Conservation (phyloP, 805 yeast genomes). For the Lipomyces yamanashiensis region DNA sequence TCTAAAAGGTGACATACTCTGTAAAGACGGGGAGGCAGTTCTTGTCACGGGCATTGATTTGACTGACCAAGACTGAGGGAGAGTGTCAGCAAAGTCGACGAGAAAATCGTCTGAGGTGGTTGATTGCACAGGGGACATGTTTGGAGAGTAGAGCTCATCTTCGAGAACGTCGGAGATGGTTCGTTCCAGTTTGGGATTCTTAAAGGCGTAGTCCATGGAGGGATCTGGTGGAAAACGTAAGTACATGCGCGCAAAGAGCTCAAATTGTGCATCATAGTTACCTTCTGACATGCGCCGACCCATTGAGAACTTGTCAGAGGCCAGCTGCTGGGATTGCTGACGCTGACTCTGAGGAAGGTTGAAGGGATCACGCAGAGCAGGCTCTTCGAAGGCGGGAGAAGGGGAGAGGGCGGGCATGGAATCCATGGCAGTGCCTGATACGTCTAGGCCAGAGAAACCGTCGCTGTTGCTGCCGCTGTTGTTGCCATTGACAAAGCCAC, state of each 20-base stretch:
- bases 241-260: conserved; percentile 11
- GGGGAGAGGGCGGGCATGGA: conserved; percentile 21
- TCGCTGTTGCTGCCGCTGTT: background rate
- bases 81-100: conserved; percentile 21
- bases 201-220: conserved; percentile 39
- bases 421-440: conserved; percentile 1
- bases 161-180: conserved; percentile 63
- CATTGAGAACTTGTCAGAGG: conserved; percentile 14
- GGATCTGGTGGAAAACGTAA: conserved; percentile 26
- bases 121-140: conserved; percentile 35
- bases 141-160: conserved; percentile 55
- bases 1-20: conserved; percentile 37
- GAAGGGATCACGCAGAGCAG: conserved; percentile 19
- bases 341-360: background rate
- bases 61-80: conserved; percentile 18
- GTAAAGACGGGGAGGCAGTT: conserved; percentile 29
- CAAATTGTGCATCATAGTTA: conserved; percentile 11
- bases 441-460: conserved; percentile 3
- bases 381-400: conserved; percentile 17
- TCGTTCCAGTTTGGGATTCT: conserved; percentile 54
- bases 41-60: conserved; percentile 33
- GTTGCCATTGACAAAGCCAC: background rate
- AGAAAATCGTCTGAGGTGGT: conserved; percentile 32
- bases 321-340: background rate
- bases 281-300: conserved; percentile 36